Base-by-base conservation (phyloP, 1,139 yeast genomes). In the Yamadazyma sp. region DNA sequence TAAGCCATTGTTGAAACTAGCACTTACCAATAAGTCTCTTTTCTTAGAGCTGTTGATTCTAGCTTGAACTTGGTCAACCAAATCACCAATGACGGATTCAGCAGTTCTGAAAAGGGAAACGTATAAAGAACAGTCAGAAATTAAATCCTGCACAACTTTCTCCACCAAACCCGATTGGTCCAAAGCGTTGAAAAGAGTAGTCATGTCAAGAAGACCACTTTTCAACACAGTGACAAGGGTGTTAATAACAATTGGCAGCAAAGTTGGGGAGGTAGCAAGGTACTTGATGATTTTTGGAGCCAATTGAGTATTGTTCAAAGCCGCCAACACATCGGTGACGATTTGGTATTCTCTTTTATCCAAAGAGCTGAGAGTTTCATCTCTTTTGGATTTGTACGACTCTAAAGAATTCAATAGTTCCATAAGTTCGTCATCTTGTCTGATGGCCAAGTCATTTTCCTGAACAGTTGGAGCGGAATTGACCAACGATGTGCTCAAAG, bases 251-350 rank as follows among this genome's bases (percentile, higher is more conserved):
- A 67, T 57, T 26, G 71, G 70, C 43, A 63, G 61, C 41, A 70
- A 59, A 16, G 57, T 56, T n/a, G 53, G 40, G 44, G 57, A 54
- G 23, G 67, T 57, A 24, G 68, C 70, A 35, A 69, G 57, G 45
- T 58, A 67, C 37, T 66, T 56, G 38, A 70, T 52, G 37, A 70
- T 59, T 26, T 50, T 51, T 33, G 73, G 73, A 11, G 73, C 69
- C 43, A 67, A 56, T 33, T 65, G 55, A 32, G 75, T 60, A 43
- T 67, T 61, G 42, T 68, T 60, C 35, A 70, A 56, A 32, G 70
- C 66, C 12, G 64, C 46, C 47, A 70, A 68, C 11, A 70, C 70
- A 40, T 64, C 60, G 38, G 76, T 70, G 33, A 70, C 75, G 45
- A 70, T 61, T 41, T 57, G 53, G 45, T 62, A 61, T 41, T 67